Evolutionary conservation across 345 rosid genomes (phyloP).

Genomic region (Gossypium mustelinum): DNA sequence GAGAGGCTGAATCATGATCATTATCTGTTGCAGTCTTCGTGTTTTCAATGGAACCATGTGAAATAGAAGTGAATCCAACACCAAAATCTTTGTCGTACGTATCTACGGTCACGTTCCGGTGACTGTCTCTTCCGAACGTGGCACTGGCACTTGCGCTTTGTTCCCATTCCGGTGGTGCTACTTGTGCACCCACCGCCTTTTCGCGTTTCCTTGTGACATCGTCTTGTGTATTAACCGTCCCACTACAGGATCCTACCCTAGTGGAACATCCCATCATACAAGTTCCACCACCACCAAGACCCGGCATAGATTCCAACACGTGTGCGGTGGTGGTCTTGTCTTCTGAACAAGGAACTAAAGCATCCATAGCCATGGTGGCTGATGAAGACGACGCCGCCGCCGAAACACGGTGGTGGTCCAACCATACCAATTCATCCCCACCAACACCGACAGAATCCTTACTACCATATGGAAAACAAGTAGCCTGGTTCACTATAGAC

Average conservation of each 20-base stretch:
- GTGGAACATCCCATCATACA: slow-evolving; percentile 46
- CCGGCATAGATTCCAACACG: slow-evolving; percentile 19
- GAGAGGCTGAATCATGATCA: slow-evolving; percentile 73
- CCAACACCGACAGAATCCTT: not conserved
- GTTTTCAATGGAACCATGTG: slow-evolving; percentile 49
- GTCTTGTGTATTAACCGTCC: slow-evolving; percentile 22
- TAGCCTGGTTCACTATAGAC: slow-evolving; percentile 87
- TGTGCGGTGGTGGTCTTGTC: slow-evolving; percentile 16
- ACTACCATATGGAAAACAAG: slow-evolving; percentile 28
- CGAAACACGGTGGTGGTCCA: slow-evolving; percentile 29
- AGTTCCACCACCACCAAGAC: slow-evolving; percentile 19
- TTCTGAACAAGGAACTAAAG: slow-evolving; percentile 67
- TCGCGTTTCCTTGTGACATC: slow-evolving; percentile 25
- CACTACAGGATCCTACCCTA: slow-evolving; percentile 57
- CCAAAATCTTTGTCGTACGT: slow-evolving; percentile 44
- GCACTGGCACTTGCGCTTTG: slow-evolving; percentile 59
- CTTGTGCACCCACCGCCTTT: slow-evolving; percentile 36
- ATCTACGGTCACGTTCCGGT: slow-evolving; percentile 38
- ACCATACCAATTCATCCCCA: slow-evolving; percentile 46
- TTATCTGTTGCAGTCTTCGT: slow-evolving; percentile 37
- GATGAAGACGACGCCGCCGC: slow-evolving; percentile 13
- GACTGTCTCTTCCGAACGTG: slow-evolving; percentile 42
- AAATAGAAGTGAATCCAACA: slow-evolving; percentile 51
- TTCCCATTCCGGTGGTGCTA: slow-evolving; percentile 47
- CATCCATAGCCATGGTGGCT: slow-evolving; percentile 53